Evolutionary conservation across 352 stramenopile genomes (phyloP), one percentile per base, ranked within the genome.

Genomic region (Pythium grandisporangium): DNA sequence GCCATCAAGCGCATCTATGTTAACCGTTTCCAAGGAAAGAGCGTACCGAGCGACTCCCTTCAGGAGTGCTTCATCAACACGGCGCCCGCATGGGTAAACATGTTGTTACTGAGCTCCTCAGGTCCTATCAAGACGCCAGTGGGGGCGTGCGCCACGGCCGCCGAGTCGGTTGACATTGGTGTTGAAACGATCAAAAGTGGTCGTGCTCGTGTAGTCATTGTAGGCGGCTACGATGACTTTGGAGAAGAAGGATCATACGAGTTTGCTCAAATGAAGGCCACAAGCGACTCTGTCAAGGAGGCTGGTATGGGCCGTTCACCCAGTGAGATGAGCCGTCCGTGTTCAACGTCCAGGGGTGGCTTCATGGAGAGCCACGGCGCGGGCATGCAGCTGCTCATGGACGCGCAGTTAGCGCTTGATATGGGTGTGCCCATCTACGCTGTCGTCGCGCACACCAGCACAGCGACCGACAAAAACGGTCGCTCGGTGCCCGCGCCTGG

Each of bases 11-110:
- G 75, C 14, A 84, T 93, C 30, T 95, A 87, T 58, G 63, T 79
- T 29, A 44, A 67, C 13, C 73, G 83, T n/a, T 32, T 77, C 20
- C 49, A 83, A 3, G 81, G 78, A 39, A 85, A 89, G 57, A 61
- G 64, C 35, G 65, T 75, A n/a, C 60, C 80, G 4, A 89, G 71
- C 43, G 83, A 95, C 46, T 77, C 62, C 1, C 46, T 95, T 23
- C 73, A 93, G 38, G 83, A 95, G 52, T 70, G 43, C 14, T 95
- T 95, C 59, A 95, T 93, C 55, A 95, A 95, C 40, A 93, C 78
- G 20, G 73, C 84, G 30, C 71, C 83, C 30, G 83, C 80, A 1
- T 95, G 83, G 83, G 77, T 95, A 8, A 95, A 95, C 60, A 95
- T 95, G 83, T 45, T 93, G 25, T 41, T 95, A 21, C 42, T 95